A percentile compares a stretch with the other conserved stretches of the same genome.
These are phyloP conservation scores for Cardamine resedifolia DNA, from an alignment of 345 rosid species.

Conservation along the genomic window DNA sequence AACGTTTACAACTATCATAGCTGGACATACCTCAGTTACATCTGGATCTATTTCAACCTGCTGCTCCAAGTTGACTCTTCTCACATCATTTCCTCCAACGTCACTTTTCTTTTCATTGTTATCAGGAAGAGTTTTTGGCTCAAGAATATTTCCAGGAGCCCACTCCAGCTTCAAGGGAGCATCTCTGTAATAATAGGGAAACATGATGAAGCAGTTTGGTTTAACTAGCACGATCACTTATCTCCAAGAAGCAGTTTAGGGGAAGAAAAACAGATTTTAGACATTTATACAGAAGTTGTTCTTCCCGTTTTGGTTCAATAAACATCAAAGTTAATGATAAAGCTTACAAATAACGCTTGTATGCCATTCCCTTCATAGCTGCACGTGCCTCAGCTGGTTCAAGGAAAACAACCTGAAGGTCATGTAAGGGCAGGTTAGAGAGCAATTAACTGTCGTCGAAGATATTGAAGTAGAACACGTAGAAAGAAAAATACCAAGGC, in stretches of 20 bases:
- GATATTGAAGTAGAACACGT: not conserved
- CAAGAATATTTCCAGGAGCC: constrained; percentile 81
- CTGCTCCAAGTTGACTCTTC: constrained; percentile 64
- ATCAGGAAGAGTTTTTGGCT: constrained; percentile 41
- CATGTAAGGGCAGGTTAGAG: constrained; percentile 20
- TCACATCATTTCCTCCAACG: constrained; percentile 60
- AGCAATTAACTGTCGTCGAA: not conserved
- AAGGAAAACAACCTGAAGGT: constrained; percentile 75
- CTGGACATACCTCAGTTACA: constrained; percentile 63
- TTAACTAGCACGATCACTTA: not conserved
- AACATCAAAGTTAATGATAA: constrained; percentile 4
- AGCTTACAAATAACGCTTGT: constrained; percentile 89
- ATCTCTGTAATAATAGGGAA: constrained; percentile 58
- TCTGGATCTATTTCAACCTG: constrained; percentile 73
- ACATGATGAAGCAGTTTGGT: constrained; percentile 10
- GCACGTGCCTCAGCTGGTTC: constrained; percentile 88
- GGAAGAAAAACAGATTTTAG: not conserved
- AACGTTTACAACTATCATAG: constrained; percentile 8
- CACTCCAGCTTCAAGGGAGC: constrained; percentile 90
- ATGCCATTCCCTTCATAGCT: constrained; percentile 83
- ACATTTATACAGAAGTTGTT: constrained; percentile 1
- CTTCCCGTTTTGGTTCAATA: constrained; percentile 4
- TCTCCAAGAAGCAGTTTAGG: not conserved
- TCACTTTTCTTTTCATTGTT: constrained; percentile 42
- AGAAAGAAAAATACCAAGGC: constrained; percentile 63